These are phyloP conservation scores for Nannizziopsis barbatae DNA, from an alignment of 2,329 filamentous ascomycete species.

Conservation along the genomic window DNA sequence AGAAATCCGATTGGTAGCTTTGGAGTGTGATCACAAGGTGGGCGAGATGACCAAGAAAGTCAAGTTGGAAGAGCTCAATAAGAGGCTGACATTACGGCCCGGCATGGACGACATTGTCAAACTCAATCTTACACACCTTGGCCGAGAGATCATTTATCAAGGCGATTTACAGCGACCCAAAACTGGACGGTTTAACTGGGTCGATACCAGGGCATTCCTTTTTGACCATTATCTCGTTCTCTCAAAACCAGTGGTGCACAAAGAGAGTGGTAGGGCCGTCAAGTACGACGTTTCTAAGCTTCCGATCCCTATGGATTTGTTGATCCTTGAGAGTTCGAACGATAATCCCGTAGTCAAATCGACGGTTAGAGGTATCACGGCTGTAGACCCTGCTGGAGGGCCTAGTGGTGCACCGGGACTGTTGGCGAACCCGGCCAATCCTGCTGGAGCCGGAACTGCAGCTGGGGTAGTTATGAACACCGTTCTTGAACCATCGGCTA, in stretches of 20 bases:
- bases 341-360: conserved; percentile 83
- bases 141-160: conserved; percentile 75
- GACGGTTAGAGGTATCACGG: conserved; percentile 56
- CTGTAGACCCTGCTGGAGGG: conserved; percentile 46
- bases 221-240: conserved; percentile 96
- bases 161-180: conserved; percentile 84
- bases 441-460: conserved; percentile 43
- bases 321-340: conserved; percentile 83
- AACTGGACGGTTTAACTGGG: conserved; percentile 79
- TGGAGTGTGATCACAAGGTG: conserved; percentile 85
- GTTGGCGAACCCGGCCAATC: conserved; percentile 56
- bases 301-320: conserved; percentile 89
- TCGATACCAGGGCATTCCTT: conserved; percentile 83
- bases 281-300: conserved; percentile 87
- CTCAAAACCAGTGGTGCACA: conserved; percentile 61
- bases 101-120: conserved; percentile 71
- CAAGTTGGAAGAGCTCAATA: conserved; percentile 69
- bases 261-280: conserved; percentile 58
- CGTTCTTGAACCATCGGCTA: conserved; percentile 42
- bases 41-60: conserved; percentile 88
- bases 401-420: conserved; percentile 41
- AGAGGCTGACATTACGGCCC: conserved; percentile 72
- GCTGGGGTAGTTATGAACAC: conserved; percentile 35
- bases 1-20: conserved; percentile 78
- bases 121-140: conserved; percentile 87